A percentile compares a stretch with the other conserved stretches of the same genome.
Evolutionary conservation across 2,329 filamentous ascomycete genomes (phyloP).

Genomic region (Aureobasidium subglaciale): DNA sequence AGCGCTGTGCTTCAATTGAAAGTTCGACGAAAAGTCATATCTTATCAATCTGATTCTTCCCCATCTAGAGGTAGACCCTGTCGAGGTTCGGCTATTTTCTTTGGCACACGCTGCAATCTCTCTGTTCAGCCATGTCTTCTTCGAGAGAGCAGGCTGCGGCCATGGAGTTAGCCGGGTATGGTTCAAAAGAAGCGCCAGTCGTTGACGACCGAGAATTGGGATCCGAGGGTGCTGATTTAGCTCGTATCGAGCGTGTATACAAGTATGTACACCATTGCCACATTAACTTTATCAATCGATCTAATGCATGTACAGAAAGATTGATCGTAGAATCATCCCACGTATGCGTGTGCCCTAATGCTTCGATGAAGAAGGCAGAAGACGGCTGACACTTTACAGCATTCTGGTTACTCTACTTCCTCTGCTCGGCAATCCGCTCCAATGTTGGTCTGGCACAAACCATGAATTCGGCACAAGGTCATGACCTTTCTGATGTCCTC

Average conservation of each 20-base stretch:
- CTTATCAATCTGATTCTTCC: constrained; percentile 9
- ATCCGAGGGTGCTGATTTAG: background rate
- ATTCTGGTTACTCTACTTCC: constrained; percentile 86
- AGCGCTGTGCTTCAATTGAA: too few species aligned
- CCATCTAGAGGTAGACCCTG: background rate
- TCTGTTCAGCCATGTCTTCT: background rate
- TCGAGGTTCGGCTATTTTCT: background rate
- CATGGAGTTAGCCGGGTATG: constrained; percentile 2
- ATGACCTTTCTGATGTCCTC: constrained; percentile 69
- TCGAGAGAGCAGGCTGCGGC: constrained; percentile 5
- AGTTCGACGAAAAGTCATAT: background rate
- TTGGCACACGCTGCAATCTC: too few species aligned
- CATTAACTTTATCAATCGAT: background rate
- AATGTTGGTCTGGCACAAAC: constrained; percentile 93
- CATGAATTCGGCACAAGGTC: constrained; percentile 66
- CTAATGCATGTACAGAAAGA: constrained; percentile 14
- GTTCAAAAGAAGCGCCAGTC: background rate
- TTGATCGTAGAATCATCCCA: constrained; percentile 28
- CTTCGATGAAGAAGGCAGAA: too few species aligned
- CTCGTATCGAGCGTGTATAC: constrained; percentile 17
- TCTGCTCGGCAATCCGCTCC: constrained; percentile 84
- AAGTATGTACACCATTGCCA: background rate
- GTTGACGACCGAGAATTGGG: constrained; percentile 14
- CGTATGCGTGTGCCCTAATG: constrained; percentile 10
- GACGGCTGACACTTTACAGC: constrained; percentile 39